Evolutionary conservation across 2,329 filamentous ascomycete species (phyloP).

Genomic region (Pezicula radicicola): DNA sequence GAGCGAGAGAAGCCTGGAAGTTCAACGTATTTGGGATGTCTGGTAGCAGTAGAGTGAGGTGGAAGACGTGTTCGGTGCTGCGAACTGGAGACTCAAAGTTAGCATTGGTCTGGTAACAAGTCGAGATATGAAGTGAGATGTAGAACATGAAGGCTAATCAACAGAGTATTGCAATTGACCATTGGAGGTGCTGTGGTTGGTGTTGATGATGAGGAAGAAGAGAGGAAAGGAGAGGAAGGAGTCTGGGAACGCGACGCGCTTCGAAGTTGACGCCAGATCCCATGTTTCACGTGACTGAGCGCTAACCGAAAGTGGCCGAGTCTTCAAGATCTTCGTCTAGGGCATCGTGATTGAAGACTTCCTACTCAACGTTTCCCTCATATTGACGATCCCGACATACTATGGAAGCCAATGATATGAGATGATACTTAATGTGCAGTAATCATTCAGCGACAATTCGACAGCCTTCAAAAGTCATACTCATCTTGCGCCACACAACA

Average conservation of each 20-base stretch:
- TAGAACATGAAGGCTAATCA: neutral
- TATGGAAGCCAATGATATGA: no score
- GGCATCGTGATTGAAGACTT: no score
- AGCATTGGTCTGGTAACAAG: slow-evolving; percentile 11
- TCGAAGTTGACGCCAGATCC: neutral
- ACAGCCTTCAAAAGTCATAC: neutral
- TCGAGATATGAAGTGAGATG: slow-evolving; percentile 8
- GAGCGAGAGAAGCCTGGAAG: slow-evolving; percentile 44
- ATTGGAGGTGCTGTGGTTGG: slow-evolving; percentile 18
- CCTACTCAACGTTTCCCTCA: no score
- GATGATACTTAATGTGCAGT: no score
- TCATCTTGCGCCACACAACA: neutral
- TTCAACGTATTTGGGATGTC: slow-evolving; percentile 16
- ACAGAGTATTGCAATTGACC: slow-evolving; percentile 18
- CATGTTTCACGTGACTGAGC: neutral
- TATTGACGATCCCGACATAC: no score
- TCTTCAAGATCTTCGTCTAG: no score
- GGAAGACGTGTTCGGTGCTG: slow-evolving; percentile 20
- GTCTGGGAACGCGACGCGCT: slow-evolving; percentile 3
- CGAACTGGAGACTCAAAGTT: slow-evolving; percentile 14
- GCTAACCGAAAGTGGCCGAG: no score
- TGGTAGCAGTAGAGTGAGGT: slow-evolving; percentile 14
- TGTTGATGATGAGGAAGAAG: neutral
- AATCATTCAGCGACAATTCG: neutral
- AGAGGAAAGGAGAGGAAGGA: slow-evolving; percentile 1